Base-by-base conservation (phyloP, 2,329 filamentous ascomycete genomes). In the Scedosporium apiospermum region DNA sequence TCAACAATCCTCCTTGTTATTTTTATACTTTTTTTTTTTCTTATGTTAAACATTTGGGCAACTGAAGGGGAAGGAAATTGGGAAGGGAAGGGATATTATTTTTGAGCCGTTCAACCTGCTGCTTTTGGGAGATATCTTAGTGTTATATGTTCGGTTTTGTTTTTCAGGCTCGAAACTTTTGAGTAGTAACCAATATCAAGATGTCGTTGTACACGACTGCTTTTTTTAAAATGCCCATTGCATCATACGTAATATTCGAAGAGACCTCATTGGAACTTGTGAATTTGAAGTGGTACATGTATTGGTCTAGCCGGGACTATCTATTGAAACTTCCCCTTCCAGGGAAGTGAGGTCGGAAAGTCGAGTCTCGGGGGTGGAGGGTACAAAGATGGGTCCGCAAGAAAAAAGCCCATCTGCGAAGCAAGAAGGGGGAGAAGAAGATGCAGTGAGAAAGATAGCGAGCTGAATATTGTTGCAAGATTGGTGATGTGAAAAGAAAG, bases 81-180 rank as follows among this genome's bases (percentile, higher is more conserved):
- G 59, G 59, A 51, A n/a, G n/a, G 58, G 41, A 23, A 44, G 18
- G 41, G 26, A 30, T 49, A 46, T 53, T 4, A 21, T 30, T 41
- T 53, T 46, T 23, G 30, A 62, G 60, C 60, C 60, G 60, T 62
- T 62, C 60, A 62, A 62, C 60, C 60, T 57, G 60, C 60, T 62
- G 60, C 46, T 57, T 57, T 62, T 57, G 23, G 51, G 51, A 55
- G 51, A 55, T 55, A 55, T 55, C 51, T 55, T 55, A 55, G 51
- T 55, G 51, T 55, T 62, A 61, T 41, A 26, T 27, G 38, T 60
- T 58, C 42, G 57, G 38, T 49, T 60, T 34, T 49, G 16, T 7
- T 4, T 21, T 49, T 18, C 1, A 10, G 16, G 16, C 9, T 10
- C 3, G 16, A 42, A 6, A 42, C 44, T 41, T 23, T 21, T 18